A percentile compares a stretch with the other conserved stretches of the same genome.
These are phyloP conservation scores for Chalara sp. DNA, from an alignment of 2,329 filamentous ascomycete species.

Conservation along the genomic window DNA sequence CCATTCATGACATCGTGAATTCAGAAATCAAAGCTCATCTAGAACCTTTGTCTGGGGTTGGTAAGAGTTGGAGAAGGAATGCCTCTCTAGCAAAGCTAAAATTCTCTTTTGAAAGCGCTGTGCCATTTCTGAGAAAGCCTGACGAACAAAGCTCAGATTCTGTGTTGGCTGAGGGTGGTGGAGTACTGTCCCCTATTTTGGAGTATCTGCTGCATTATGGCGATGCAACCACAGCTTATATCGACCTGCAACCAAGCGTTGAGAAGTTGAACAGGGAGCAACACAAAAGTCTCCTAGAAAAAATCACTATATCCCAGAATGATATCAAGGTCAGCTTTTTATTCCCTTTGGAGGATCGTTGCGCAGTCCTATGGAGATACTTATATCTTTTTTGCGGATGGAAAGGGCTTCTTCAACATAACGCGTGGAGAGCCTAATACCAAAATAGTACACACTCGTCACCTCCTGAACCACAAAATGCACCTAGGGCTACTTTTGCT, in stretches of 20 bases:
- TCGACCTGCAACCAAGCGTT: conserved; percentile 23
- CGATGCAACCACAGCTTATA: conserved; percentile 23
- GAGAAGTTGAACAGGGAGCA: conserved; percentile 7
- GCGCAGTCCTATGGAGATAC: too few relatives aligned
- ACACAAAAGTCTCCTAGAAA: not conserved
- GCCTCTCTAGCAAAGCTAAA: conserved; percentile 25
- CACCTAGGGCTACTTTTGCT: not conserved
- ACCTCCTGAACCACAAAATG: too few relatives aligned
- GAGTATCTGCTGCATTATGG: conserved; percentile 12
- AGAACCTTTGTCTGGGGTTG: conserved; percentile 21
- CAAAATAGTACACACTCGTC: too few relatives aligned
- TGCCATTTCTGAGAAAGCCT: not conserved
- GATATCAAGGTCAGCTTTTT: not conserved
- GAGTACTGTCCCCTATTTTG: not conserved
- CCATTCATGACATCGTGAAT: conserved; percentile 7
- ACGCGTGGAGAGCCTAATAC: too few relatives aligned
- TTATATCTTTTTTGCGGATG: too few relatives aligned
- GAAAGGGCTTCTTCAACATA: too few relatives aligned
- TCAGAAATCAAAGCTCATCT: conserved; percentile 25
- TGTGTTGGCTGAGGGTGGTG: not conserved
- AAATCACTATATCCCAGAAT: not conserved
- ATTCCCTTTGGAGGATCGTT: not conserved
- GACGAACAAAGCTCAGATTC: not conserved
- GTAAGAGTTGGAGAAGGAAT: conserved; percentile 28
- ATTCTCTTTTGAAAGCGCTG: conserved; percentile 13